Percentiles rank a stretch among this genome's conserved stretches.
These are phyloP conservation scores for Gossypium rotundifolium DNA, from an alignment of 345 rosid genomes.

Conservation along the genomic window DNA sequence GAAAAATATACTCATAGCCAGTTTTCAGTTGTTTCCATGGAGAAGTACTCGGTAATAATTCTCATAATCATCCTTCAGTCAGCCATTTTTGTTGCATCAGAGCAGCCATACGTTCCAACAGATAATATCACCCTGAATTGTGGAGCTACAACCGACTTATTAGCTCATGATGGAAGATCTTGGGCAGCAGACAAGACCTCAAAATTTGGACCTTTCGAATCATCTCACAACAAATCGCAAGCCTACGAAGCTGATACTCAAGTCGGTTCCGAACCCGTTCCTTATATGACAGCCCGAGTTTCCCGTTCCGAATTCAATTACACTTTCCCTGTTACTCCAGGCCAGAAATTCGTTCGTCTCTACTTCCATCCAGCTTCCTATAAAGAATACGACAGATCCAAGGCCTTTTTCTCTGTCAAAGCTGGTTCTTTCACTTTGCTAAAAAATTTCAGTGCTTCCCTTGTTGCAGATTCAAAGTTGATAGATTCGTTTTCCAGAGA, in stretches of 20 bases:
- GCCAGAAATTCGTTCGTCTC: neutral
- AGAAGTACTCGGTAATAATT: neutral
- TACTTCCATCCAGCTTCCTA: neutral
- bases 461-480: neutral
- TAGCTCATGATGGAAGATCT: neutral
- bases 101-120: neutral
- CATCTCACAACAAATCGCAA: neutral
- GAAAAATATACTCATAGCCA: neutral
- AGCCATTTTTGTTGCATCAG: neutral
- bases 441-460: constrained; percentile 1
- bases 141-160: neutral
- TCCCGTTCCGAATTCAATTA: neutral
- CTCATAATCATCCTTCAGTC: neutral
- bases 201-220: neutral
- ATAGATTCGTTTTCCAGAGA: neutral
- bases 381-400: neutral
- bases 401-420: constrained; percentile 1
- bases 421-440: constrained; percentile 12
- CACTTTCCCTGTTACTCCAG: neutral
- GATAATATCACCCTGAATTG: neutral
- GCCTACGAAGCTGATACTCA: neutral
- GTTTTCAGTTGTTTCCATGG: neutral
- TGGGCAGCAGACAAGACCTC: neutral
- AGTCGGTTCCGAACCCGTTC: neutral
- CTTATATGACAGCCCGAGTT: neutral